Conservation (phyloP, 306 rosid genomes). For the Glycine latifolia region DNA sequence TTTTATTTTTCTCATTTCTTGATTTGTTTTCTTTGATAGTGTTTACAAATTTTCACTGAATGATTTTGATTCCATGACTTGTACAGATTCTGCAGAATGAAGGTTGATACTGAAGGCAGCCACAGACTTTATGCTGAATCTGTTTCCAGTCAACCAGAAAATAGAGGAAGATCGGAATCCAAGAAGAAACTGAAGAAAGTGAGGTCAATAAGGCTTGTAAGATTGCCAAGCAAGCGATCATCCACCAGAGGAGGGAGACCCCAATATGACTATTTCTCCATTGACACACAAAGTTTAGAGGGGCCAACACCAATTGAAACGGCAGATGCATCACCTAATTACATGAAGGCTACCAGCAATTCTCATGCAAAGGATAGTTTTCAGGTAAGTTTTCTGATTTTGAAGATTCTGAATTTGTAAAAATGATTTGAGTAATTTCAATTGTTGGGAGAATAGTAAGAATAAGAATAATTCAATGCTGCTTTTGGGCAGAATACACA, state of each 20-base stretch:
- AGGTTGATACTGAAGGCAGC: conserved; percentile 42
- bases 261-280: too few relatives aligned
- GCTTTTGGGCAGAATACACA: conserved; percentile 59
- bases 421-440: conserved; percentile 30
- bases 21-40: conserved; percentile 6
- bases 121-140: conserved; percentile 33
- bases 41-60: not conserved
- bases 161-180: conserved; percentile 45
- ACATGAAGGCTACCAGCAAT: conserved; percentile 61
- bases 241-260: conserved; percentile 38
- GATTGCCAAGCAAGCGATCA: conserved; percentile 62
- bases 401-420: not conserved
- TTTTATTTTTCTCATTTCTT: not conserved
- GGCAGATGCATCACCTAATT: conserved; percentile 60
- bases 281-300: conserved; percentile 19
- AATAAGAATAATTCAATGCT: conserved; percentile 17
- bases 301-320: conserved; percentile 26
- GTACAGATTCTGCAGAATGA: conserved; percentile 42
- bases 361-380: conserved; percentile 63
- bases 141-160: conserved; percentile 38
- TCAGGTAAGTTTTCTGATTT: conserved; percentile 58
- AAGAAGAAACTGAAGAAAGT: conserved; percentile 66
- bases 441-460: not conserved
- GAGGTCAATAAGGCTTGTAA: conserved; percentile 66
- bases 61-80: conserved; percentile 14